These are phyloP conservation scores for Globisporangium perplexum DNA, from an alignment of 352 stramenopile species.

Conservation along the genomic window DNA sequence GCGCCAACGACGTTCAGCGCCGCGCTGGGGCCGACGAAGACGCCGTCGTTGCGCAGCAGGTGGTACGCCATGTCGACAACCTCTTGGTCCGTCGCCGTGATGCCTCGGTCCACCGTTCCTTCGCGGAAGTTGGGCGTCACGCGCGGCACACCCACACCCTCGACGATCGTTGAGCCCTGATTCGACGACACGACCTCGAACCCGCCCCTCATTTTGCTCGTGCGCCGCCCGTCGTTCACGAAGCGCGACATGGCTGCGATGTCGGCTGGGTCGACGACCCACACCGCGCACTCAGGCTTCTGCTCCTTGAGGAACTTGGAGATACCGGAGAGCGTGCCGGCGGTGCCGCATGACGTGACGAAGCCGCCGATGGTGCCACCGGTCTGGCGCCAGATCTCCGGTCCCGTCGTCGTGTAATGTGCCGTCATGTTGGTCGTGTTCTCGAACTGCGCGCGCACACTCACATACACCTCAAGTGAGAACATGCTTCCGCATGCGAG, in stretches of 20 bases:
- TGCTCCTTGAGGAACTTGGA: slow-evolving; percentile 92
- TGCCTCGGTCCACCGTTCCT: slow-evolving; percentile 85
- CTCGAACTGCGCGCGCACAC: slow-evolving; percentile 38
- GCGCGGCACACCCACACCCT: slow-evolving; percentile 92
- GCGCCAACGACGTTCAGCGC: slow-evolving; percentile 74
- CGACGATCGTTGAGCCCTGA: slow-evolving; percentile 87
- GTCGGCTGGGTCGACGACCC: slow-evolving; percentile 75
- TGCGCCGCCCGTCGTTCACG: slow-evolving; percentile 58
- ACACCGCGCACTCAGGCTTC: slow-evolving; percentile 47
- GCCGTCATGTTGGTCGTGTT: slow-evolving; percentile 68
- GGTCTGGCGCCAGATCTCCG: slow-evolving; percentile 88
- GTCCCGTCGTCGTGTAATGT: slow-evolving; percentile 75
- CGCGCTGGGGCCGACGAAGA: slow-evolving; percentile 90
- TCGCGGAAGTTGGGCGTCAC: slow-evolving; percentile 92
- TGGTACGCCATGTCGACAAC: slow-evolving; percentile 93
- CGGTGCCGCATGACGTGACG: slow-evolving; percentile 86
- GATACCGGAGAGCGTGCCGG: slow-evolving; percentile 90
- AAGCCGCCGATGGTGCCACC: slow-evolving; percentile 89
- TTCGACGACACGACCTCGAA: slow-evolving; percentile 84
- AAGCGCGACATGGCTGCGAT: slow-evolving; percentile 84
- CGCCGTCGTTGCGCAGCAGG: slow-evolving; percentile 85
- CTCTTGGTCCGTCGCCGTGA: slow-evolving; percentile 91
- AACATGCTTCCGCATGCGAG: too few relatives aligned
- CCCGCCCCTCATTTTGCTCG: slow-evolving; percentile 75
- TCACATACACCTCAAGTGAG: neutral